Evolutionary conservation across 768 basidiomycete species (phyloP).

Genomic region (Tylopilus plumbeoviolaceoides): DNA sequence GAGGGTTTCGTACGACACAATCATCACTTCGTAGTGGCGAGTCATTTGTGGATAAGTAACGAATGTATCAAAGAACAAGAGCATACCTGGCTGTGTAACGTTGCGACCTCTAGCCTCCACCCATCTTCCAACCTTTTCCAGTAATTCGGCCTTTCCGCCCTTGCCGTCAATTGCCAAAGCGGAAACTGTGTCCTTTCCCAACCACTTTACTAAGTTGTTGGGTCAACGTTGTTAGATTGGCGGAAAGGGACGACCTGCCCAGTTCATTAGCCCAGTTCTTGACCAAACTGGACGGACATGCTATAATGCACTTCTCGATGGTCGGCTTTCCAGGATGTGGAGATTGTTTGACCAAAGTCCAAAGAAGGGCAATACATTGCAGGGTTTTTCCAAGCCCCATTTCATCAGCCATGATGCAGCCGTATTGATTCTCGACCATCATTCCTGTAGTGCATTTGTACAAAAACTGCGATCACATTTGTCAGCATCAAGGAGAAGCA

Average conservation of each 20-base stretch:
- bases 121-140: conserved; percentile 84
- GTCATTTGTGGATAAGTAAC: background rate
- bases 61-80: background rate
- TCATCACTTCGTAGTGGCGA: conserved; percentile 69
- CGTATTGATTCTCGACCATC: conserved; percentile 85
- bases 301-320: conserved; percentile 97
- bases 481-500: background rate
- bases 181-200: conserved; percentile 80
- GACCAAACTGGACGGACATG: conserved; percentile 93
- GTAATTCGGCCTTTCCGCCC: conserved; percentile 76
- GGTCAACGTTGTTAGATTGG: background rate
- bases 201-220: conserved; percentile 76
- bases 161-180: conserved; percentile 90
- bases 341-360: conserved; percentile 95
- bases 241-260: conserved; percentile 44
- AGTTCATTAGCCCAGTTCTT: conserved; percentile 99
- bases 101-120: conserved; percentile 84
- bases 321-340: conserved; percentile 80
- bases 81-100: conserved; percentile 83
- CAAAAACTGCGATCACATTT: conserved; percentile 63
- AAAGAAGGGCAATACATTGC: conserved; percentile 93
- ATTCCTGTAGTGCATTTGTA: conserved; percentile 95
- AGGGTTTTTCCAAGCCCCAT: conserved; percentile 98
- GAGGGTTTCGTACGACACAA: conserved; percentile 96
- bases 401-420: conserved; percentile 99